Base-by-base conservation (phyloP, 257 asterid species). In the Primulina eburnea region DNA sequence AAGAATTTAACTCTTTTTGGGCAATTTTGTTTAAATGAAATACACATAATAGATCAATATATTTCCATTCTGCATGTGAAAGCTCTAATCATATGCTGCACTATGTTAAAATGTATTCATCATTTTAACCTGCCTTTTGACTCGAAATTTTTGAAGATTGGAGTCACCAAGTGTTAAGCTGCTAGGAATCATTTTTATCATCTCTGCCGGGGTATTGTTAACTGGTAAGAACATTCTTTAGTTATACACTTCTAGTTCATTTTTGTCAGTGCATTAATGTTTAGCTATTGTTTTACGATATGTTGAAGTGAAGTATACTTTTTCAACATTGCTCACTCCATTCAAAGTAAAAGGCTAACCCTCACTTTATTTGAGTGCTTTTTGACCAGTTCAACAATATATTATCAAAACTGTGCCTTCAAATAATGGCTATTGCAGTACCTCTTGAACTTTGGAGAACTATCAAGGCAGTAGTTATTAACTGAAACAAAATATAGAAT, bases 101-200 rank as follows among this genome's bases (percentile, higher is more conserved):
- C 3, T 67, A 6, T 66, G 62, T 30, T 34, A 21, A 18, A 26
- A 21, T 30, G 69, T 8, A 9, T 50, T 65, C 37, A 29, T 50
- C 62, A 64, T n/a, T 70, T 71, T 73, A 38, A 72, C 68, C 64
- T 74, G 56, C 38, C 58, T 67, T 74, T 74, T 76, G 77, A 80
- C 80, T 30, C 26, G 32, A 34, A 68, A 64, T 79, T 80, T 63
- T 53, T 81, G 69, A 74, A 91, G 99, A 85, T 83, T 94, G 96
- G 99, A 94, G 77, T 83, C 99, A 60, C 99, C 99, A 50, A 94
- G 99, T 83, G 66, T 87, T 65, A 88, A 87, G 89, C 94, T 94
- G 78, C 83, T 94, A 26, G 97, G 96, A 60, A 92, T 94, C 78
- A 94, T 94, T 65, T 67, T 78, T 56, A 72, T 94, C 62, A 94